These are phyloP conservation scores for Hypomyces perniciosus DNA, from an alignment of 2,329 filamentous ascomycete species.

Conservation along the genomic window DNA sequence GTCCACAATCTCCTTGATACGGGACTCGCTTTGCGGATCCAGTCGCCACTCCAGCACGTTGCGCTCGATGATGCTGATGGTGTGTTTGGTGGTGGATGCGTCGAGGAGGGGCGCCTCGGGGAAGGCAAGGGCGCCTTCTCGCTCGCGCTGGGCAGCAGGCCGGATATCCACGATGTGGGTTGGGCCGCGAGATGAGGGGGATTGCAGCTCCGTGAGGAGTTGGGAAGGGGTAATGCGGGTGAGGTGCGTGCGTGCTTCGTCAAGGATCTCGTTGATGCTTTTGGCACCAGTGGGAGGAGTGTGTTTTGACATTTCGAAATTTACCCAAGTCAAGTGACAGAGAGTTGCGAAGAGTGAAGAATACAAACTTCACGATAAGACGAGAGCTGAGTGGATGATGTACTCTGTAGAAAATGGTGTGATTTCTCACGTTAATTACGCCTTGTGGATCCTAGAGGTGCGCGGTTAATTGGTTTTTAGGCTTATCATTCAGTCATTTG, in stretches of 20 bases:
- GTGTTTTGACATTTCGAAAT: constrained; percentile 9
- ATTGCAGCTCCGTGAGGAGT: constrained; percentile 10
- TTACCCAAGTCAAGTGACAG: not conserved
- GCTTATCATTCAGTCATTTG: not conserved
- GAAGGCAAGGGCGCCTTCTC: constrained; percentile 8
- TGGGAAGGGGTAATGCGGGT: constrained; percentile 6
- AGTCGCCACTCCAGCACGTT: constrained; percentile 14
- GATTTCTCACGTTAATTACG: not conserved
- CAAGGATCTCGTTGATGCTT: constrained; percentile 13
- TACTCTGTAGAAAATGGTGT: not conserved
- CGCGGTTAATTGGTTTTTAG: not conserved
- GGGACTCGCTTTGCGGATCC: constrained; percentile 11
- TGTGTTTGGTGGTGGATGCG: constrained; percentile 1
- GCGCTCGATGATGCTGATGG: constrained; percentile 11
- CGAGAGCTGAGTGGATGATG: not conserved
- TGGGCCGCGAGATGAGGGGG: constrained; percentile 5
- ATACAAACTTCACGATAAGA: no score
- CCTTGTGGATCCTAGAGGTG: not conserved
- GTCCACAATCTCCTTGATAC: constrained; percentile 13
- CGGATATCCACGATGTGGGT: constrained; percentile 13
- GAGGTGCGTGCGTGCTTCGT: constrained; percentile 11
- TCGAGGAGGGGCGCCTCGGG: not conserved
- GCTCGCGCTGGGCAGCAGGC: constrained; percentile 10
- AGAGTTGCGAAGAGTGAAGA: not conserved
- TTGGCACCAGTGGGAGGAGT: constrained; percentile 11